phyloP scores from a whole-genome alignment of 306 rosid species.

The Cicer bijugum region DNA sequence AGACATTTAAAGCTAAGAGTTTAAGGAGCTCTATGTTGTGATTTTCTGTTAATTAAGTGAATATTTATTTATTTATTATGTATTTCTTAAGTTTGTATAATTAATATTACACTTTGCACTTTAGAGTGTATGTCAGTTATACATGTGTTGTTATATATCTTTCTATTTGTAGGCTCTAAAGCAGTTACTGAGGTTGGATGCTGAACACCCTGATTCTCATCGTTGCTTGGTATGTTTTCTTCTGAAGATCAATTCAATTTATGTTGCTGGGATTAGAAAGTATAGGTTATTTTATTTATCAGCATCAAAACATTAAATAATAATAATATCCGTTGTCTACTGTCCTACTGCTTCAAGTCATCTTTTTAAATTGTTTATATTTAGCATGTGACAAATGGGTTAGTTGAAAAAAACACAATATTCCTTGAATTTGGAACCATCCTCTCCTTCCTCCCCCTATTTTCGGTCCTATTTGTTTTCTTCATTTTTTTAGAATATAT shows the following conservation, averaged over 20 bases:
- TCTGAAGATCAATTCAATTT: constrained; percentile 22
- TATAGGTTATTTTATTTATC: constrained; percentile 25
- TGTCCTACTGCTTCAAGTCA: constrained; percentile 13
- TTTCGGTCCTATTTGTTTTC: not conserved
- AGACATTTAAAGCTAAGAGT: constrained; percentile 26
- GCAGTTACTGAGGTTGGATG: constrained; percentile 85
- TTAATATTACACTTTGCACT: constrained; percentile 17
- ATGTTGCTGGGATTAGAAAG: constrained; percentile 27
- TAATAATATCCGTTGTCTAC: constrained; percentile 10
- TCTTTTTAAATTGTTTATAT: constrained; percentile 29
- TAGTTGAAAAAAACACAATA: not conserved
- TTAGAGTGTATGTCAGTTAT: constrained; percentile 27
- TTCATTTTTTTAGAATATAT: constrained; percentile 6
- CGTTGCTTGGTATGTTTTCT: constrained; percentile 74
- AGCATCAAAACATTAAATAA: constrained; percentile 5
- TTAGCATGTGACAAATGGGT: constrained; percentile 1
- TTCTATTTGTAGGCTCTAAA: constrained; percentile 73
- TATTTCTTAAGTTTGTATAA: constrained; percentile 29
- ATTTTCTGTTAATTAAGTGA: constrained; percentile 33
- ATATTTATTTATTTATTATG: constrained; percentile 26
- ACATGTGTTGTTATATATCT: constrained; percentile 6
- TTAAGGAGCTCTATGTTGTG: constrained; percentile 13
- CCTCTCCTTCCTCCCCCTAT: not conserved
- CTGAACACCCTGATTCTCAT: constrained; percentile 92
- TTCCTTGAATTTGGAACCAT: constrained; percentile 23